These are phyloP conservation scores for Potentilla sterilis DNA, from an alignment of 306 rosid genomes.

Conservation along the genomic window DNA sequence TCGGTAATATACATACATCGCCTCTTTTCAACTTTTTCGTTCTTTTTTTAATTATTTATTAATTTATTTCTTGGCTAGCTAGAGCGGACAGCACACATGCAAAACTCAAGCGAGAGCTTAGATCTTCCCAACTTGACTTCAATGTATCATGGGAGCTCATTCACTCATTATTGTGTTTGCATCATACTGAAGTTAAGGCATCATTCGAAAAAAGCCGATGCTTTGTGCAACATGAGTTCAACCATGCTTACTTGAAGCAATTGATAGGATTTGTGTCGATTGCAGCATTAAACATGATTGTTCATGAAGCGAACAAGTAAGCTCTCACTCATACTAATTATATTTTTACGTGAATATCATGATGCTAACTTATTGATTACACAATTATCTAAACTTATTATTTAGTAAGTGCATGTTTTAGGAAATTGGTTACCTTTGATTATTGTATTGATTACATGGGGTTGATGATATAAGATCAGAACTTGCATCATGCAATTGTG, in stretches of 20 bases:
- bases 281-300: neutral
- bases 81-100: neutral
- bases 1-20: neutral
- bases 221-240: neutral
- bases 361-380: too few species aligned
- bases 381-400: too few species aligned
- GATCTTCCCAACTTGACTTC: neutral
- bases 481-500: too few species aligned
- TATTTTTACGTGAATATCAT: too few species aligned
- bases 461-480: too few species aligned
- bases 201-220: neutral
- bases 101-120: neutral
- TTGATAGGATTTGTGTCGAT: neutral
- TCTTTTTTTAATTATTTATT: neutral
- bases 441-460: too few species aligned
- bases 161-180: neutral
- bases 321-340: too few species aligned
- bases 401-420: too few species aligned
- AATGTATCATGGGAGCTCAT: neutral
- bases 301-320: neutral
- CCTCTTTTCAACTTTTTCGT: neutral
- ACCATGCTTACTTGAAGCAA: neutral
- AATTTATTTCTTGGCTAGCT: neutral
- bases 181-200: neutral
- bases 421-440: too few species aligned